phyloP scores from a whole-genome alignment of 352 stramenopile genomes.

The Stephanocyclus meneghinianus region DNA sequence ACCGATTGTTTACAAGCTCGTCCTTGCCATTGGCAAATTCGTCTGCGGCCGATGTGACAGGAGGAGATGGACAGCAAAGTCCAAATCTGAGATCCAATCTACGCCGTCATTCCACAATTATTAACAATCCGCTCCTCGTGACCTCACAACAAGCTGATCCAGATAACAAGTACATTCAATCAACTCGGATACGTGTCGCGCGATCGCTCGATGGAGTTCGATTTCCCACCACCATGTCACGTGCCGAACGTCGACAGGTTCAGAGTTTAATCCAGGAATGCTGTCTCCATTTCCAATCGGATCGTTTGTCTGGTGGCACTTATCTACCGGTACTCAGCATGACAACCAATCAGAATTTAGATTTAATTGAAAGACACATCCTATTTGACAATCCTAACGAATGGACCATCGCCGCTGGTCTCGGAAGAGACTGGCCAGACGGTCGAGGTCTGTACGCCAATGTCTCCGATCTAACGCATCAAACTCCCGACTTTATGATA shows the following conservation, averaged over 20 bases:
- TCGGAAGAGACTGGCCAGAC: conserved; percentile 90
- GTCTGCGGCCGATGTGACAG: neutral
- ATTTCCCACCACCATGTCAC: conserved; percentile 87
- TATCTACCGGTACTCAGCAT: conserved; percentile 89
- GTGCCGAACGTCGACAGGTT: conserved; percentile 85
- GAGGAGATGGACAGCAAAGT: no score
- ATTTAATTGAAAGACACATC: conserved; percentile 90
- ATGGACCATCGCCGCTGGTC: conserved; percentile 83
- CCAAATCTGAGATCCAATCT: conserved; percentile 25
- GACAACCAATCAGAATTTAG: conserved; percentile 88
- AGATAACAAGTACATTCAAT: conserved; percentile 88
- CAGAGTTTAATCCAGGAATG: conserved; percentile 87
- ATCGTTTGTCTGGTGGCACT: conserved; percentile 83
- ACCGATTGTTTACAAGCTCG: neutral
- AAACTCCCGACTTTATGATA: conserved; percentile 88
- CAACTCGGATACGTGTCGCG: conserved; percentile 89
- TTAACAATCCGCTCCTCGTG: conserved; percentile 80
- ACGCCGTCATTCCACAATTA: conserved; percentile 83
- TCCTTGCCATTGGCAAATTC: neutral
- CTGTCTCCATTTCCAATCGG: conserved; percentile 80
- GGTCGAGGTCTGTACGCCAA: conserved; percentile 92
- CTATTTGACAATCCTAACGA: conserved; percentile 90
- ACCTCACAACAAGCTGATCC: conserved; percentile 63
- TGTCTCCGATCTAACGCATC: conserved; percentile 34
- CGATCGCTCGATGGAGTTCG: conserved; percentile 88